Percentiles rank a stretch among this genome's conserved stretches.
Conservation (phyloP, 768 basidiomycete genomes). For the Collybiopsis confluens region DNA sequence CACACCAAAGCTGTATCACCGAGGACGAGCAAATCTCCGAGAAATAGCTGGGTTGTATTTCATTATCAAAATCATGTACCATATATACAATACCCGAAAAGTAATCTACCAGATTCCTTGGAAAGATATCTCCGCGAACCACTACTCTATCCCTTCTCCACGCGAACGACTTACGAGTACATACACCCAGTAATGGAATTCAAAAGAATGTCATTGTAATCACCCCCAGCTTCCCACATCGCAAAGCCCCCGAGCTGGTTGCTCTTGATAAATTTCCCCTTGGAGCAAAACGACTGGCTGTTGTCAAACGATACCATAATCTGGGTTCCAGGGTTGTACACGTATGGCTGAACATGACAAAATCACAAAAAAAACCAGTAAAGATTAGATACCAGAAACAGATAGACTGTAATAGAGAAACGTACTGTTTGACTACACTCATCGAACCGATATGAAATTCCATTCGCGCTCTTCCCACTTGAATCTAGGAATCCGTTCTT, state of each 20-base stretch:
- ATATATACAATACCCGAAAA: too few species aligned
- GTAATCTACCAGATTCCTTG: too few species aligned
- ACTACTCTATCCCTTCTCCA: too few species aligned
- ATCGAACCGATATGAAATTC: constrained; percentile 54
- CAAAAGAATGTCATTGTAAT: constrained; percentile 44
- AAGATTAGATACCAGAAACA: background rate
- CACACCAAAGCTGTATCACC: too few species aligned
- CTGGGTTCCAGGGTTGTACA: constrained; percentile 36
- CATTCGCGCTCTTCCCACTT: constrained; percentile 41
- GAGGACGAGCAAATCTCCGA: too few species aligned
- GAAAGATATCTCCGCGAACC: too few species aligned
- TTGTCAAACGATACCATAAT: constrained; percentile 50
- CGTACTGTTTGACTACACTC: constrained; percentile 67
- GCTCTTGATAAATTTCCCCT: constrained; percentile 49
- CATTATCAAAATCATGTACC: too few species aligned
- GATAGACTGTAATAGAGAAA: background rate
- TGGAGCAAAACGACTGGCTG: constrained; percentile 40
- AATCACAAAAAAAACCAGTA: background rate
- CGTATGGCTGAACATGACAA: constrained; percentile 39
- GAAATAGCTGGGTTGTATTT: too few species aligned
- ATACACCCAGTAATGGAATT: constrained; percentile 27
- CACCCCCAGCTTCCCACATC: constrained; percentile 72
- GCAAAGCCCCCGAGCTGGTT: constrained; percentile 55
- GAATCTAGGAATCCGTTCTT: constrained; percentile 46
- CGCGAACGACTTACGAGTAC: background rate